Percentiles rank a stretch among this genome's conserved stretches.
Evolutionary conservation across 208 protist species (phyloP).

Genomic region (Leishmania tarentolae): DNA sequence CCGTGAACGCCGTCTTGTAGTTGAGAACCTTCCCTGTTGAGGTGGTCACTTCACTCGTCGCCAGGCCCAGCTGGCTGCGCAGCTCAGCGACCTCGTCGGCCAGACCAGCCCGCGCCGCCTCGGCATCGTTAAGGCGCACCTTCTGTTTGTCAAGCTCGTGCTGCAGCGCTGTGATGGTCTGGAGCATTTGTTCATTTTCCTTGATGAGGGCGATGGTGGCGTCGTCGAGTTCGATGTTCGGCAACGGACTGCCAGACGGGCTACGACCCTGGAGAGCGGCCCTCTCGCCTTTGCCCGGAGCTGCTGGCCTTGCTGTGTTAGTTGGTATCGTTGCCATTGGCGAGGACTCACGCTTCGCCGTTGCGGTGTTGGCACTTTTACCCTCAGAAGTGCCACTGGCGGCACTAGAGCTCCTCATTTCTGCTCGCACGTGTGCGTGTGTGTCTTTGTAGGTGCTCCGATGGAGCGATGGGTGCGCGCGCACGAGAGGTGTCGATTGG

Average conservation of each 20-base stretch:
- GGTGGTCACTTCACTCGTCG: slow-evolving; percentile 23
- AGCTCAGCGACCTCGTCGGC: slow-evolving; percentile 43
- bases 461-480: not conserved
- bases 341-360: slow-evolving; percentile 21
- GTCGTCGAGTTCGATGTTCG: slow-evolving; percentile 33
- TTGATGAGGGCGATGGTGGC: slow-evolving; percentile 43
- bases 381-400: not conserved
- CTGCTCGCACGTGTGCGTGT: not conserved
- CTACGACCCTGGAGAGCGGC: slow-evolving; percentile 16
- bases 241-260: slow-evolving; percentile 25
- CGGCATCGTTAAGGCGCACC: slow-evolving; percentile 23
- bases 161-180: slow-evolving; percentile 44
- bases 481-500: not conserved
- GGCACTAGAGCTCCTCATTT: not conserved
- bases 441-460: not conserved
- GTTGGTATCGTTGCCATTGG: slow-evolving; percentile 26
- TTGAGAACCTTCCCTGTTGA: slow-evolving; percentile 41
- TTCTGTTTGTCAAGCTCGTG: slow-evolving; percentile 32
- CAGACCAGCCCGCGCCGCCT: slow-evolving; percentile 16
- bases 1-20: slow-evolving; percentile 38
- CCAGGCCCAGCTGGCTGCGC: slow-evolving; percentile 48
- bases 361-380: not conserved
- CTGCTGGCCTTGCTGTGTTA: slow-evolving; percentile 15
- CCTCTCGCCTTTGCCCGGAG: not conserved
- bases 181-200: slow-evolving; percentile 71